Conservation (phyloP, 164 flowering plant species). For the Akebia trifoliata region DNA sequence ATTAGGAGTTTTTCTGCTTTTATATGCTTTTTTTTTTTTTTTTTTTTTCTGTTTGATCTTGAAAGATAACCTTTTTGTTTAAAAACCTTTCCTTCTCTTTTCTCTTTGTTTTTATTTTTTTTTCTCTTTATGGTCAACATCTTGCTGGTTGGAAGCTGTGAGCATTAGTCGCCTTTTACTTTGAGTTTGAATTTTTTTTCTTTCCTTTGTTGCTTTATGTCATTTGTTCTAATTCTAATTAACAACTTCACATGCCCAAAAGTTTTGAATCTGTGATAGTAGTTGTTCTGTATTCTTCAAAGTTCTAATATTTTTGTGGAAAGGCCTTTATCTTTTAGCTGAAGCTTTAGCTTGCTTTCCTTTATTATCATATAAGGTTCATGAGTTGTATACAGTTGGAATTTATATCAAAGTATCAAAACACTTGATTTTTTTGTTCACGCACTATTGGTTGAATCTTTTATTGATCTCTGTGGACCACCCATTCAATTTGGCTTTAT, state of each 20-base stretch:
- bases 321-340: not conserved
- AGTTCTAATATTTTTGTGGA: not conserved
- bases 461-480: not conserved
- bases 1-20: too few species aligned
- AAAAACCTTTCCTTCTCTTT: too few species aligned
- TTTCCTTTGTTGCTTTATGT: not conserved
- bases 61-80: too few species aligned
- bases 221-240: not conserved
- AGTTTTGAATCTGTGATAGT: not conserved
- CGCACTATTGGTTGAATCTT: not conserved
- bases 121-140: too few species aligned
- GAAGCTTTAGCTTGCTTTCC: too few species aligned
- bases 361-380: too few species aligned
- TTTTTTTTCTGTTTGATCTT: too few species aligned
- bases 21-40: too few species aligned
- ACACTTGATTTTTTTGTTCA: not conserved
- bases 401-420: not conserved
- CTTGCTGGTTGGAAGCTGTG: too few species aligned
- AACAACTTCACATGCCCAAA: not conserved
- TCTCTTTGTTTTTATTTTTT: too few species aligned
- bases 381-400: too few species aligned
- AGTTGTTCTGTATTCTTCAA: not conserved
- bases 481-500: not conserved
- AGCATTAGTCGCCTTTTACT: too few species aligned
- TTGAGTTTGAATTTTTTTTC: not conserved